Base-by-base conservation (phyloP, 345 rosid genomes). In the Microcos paniculata region DNA sequence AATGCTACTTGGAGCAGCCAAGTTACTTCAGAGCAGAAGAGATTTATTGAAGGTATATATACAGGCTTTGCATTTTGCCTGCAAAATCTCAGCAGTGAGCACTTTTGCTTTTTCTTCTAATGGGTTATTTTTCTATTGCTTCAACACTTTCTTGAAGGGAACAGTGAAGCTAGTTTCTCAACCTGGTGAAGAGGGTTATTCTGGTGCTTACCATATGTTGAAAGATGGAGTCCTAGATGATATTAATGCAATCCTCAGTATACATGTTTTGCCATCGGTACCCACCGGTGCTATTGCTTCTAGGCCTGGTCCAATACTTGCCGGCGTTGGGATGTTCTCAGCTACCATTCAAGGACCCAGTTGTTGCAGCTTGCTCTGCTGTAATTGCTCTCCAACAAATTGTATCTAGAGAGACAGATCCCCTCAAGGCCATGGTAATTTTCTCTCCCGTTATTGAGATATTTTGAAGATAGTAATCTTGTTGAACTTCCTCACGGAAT, bases 1-100 rank as follows among this genome's bases (percentile, higher is more conserved):
- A 62, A 89, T 89, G 92, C 84, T 92, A n/a, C 91, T 90, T 46
- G 97, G 90, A 31, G 95, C 95, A 19, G 92, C 97, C 68, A 90
- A 84, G 78, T 82, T 89, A 80, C 92, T 90, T 67, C 88, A 86
- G 8, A 71, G 77, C n/a, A 90, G 73, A 40, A 84, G 61, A 77
- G 77, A 88, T 46, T 68, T 70, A 28, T 48, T 90, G 62, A 87
- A 90, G 93, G 94, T 89, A 71, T 70, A 61, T 30, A 69, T 31
- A 28, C 70, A 30, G 1, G n/a, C 31, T 40, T 40, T 63, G 30
- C 8, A 64, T 10, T 23, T 23, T 65, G 21, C 48, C 70, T 21
- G 52, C n/a, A 43, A 64, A 65, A 42, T 65, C 11, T 6, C 2
- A 43, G 19, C 8, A n/a, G 6, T 35, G 6, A 35, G 40, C 1